These are phyloP conservation scores for Neurospora pannonica DNA, from an alignment of 495 filamentous ascomycete species.

Conservation along the genomic window DNA sequence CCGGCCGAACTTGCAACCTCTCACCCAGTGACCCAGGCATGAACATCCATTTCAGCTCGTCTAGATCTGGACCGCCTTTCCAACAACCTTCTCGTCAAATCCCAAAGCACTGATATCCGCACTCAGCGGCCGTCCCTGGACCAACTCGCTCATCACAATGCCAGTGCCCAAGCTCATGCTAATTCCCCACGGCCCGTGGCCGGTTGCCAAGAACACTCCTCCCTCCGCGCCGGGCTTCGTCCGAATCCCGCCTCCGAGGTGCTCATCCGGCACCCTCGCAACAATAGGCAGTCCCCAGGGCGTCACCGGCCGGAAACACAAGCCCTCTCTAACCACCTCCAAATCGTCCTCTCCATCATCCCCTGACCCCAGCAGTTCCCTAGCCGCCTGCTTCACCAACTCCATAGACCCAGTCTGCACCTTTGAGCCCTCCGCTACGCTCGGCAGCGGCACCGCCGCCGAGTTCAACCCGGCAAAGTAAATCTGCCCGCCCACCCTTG, in stretches of 20 bases:
- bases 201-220: slow-evolving; percentile 62
- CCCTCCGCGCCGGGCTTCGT: slow-evolving; percentile 39
- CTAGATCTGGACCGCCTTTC: neutral
- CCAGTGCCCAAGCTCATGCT: slow-evolving; percentile 55
- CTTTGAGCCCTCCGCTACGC: slow-evolving; percentile 37
- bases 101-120: slow-evolving; percentile 35
- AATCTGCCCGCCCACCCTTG: slow-evolving; percentile 53
- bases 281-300: slow-evolving; percentile 53
- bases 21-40: neutral
- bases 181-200: slow-evolving; percentile 70
- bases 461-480: slow-evolving; percentile 70
- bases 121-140: slow-evolving; percentile 38
- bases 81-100: slow-evolving; percentile 1
- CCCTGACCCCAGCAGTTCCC: slow-evolving; percentile 42
- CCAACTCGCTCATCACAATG: slow-evolving; percentile 54
- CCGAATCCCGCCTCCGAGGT: slow-evolving; percentile 37
- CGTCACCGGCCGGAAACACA: slow-evolving; percentile 68
- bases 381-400: slow-evolving; percentile 44
- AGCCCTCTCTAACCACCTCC: slow-evolving; percentile 51
- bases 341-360: slow-evolving; percentile 39
- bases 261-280: slow-evolving; percentile 40
- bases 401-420: slow-evolving; percentile 37
- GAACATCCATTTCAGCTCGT: neutral
- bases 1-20: neutral
- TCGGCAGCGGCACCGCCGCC: slow-evolving; percentile 46